These are phyloP conservation scores for Pholiota conissans DNA, from an alignment of 768 basidiomycete genomes.

Conservation along the genomic window DNA sequence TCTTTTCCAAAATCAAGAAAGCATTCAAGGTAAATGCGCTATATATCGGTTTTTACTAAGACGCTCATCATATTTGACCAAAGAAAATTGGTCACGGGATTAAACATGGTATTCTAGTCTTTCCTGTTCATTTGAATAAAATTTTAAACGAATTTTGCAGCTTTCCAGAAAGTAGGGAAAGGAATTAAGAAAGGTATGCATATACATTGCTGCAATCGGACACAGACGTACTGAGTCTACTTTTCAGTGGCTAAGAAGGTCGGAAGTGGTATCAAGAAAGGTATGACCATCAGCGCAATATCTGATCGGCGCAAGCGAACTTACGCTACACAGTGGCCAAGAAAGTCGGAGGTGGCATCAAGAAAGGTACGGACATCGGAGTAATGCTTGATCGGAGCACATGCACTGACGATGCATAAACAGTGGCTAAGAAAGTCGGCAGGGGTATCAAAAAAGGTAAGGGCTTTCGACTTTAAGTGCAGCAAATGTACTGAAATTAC, in stretches of 20 bases:
- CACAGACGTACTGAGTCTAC: background rate
- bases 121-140: background rate
- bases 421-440: no score
- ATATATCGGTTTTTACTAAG: background rate
- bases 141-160: background rate
- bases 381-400: no score
- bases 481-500: no score
- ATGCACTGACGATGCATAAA: no score
- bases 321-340: background rate
- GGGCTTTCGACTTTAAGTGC: no score
- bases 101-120: background rate
- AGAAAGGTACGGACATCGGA: no score
- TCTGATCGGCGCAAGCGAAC: background rate
- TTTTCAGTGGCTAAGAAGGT: background rate
- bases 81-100: slow-evolving; percentile 6
- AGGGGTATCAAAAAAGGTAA: no score
- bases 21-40: slow-evolving; percentile 6
- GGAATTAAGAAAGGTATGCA: slow-evolving; percentile 8
- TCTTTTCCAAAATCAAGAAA: slow-evolving; percentile 12
- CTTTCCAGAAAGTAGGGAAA: background rate
- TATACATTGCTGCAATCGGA: background rate
- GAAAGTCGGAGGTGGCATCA: no score
- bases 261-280: slow-evolving; percentile 4
- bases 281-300: background rate
- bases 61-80: background rate